phyloP scores from a whole-genome alignment of 345 rosid genomes.

The Passiflora organensis region DNA sequence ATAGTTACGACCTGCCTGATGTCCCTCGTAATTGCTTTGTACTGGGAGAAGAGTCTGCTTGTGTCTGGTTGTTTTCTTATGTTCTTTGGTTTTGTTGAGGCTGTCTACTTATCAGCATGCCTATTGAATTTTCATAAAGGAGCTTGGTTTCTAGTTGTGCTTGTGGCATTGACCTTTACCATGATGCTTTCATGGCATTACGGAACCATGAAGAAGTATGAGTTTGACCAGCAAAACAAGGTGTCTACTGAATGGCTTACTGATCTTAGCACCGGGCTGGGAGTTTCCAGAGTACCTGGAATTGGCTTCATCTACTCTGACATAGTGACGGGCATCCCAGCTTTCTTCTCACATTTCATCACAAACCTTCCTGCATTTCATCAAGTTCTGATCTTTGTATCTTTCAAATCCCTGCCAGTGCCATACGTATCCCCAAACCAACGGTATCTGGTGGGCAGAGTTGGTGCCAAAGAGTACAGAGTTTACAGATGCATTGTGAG shows the following conservation, averaged over 20 bases:
- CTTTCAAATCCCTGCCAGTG: conserved; percentile 52
- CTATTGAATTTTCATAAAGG: conserved; percentile 44
- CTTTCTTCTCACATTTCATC: conserved; percentile 59
- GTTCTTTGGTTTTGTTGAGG: conserved; percentile 46
- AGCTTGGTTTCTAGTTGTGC: conserved; percentile 45
- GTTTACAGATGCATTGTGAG: conserved; percentile 53
- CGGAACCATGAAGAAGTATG: conserved; percentile 51
- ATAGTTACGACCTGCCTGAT: conserved; percentile 56
- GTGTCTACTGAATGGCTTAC: conserved; percentile 55
- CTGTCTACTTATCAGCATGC: conserved; percentile 36
- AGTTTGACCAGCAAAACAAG: conserved; percentile 51
- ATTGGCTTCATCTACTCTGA: conserved; percentile 51
- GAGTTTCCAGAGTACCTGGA: conserved; percentile 58
- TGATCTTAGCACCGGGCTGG: conserved; percentile 38
- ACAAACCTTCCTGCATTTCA: conserved; percentile 59
- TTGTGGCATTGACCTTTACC: conserved; percentile 31
- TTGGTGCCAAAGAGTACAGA: conserved; percentile 37
- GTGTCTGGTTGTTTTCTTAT: conserved; percentile 39
- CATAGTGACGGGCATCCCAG: conserved; percentile 48
- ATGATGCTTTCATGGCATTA: conserved; percentile 58
- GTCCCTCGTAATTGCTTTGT: conserved; percentile 52
- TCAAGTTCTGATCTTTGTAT: conserved; percentile 54
- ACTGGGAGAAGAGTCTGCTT: conserved; percentile 44
- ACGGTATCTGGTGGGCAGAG: conserved; percentile 46
- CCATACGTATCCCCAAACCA: conserved; percentile 33